A percentile compares a stretch with the other conserved stretches of the same genome.
phyloP scores from a whole-genome alignment of 2,329 filamentous ascomycete genomes.

The Verticillium nubilum region DNA sequence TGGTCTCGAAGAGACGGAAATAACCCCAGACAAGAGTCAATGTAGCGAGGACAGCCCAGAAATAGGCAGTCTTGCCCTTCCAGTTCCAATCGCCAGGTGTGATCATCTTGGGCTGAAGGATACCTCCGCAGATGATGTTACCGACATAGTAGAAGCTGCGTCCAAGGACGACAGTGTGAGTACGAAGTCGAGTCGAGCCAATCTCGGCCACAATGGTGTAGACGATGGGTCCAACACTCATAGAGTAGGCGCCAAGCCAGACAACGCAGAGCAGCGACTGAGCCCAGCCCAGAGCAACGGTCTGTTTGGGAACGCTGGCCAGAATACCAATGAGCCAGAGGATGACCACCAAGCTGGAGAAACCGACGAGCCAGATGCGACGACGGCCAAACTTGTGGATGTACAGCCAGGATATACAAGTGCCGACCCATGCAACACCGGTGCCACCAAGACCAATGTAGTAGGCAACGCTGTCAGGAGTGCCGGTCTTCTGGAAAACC shows the following conservation, averaged over 20 bases:
- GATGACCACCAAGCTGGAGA: slow-evolving; percentile 28
- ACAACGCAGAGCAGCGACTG: slow-evolving; percentile 35
- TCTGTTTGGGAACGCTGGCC: slow-evolving; percentile 28
- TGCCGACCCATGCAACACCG: slow-evolving; percentile 36
- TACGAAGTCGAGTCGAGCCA: slow-evolving; percentile 38
- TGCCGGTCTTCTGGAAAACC: slow-evolving; percentile 35
- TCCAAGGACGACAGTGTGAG: slow-evolving; percentile 39
- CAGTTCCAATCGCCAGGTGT: slow-evolving; percentile 33
- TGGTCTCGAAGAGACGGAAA: slow-evolving; percentile 38
- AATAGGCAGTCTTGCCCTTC: slow-evolving; percentile 38
- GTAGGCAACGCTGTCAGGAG: slow-evolving; percentile 29
- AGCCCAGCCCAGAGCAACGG: slow-evolving; percentile 27
- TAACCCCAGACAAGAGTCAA: slow-evolving; percentile 34
- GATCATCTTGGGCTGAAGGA: slow-evolving; percentile 31
- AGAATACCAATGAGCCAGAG: slow-evolving; percentile 39
- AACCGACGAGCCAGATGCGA: slow-evolving; percentile 34
- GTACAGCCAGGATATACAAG: slow-evolving; percentile 36
- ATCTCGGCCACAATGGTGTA: slow-evolving; percentile 40
- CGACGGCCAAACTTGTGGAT: slow-evolving; percentile 36
- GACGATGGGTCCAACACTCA: slow-evolving; percentile 37
- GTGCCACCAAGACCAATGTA: slow-evolving; percentile 35
- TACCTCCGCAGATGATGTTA: slow-evolving; percentile 33
- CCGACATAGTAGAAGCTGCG: slow-evolving; percentile 34
- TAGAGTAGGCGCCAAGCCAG: slow-evolving; percentile 37
- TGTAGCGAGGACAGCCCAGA: slow-evolving; percentile 31